A percentile compares a stretch with the other conserved stretches of the same genome.
phyloP scores from a whole-genome alignment of 352 stramenopile species.

The Pythium sp. region DNA sequence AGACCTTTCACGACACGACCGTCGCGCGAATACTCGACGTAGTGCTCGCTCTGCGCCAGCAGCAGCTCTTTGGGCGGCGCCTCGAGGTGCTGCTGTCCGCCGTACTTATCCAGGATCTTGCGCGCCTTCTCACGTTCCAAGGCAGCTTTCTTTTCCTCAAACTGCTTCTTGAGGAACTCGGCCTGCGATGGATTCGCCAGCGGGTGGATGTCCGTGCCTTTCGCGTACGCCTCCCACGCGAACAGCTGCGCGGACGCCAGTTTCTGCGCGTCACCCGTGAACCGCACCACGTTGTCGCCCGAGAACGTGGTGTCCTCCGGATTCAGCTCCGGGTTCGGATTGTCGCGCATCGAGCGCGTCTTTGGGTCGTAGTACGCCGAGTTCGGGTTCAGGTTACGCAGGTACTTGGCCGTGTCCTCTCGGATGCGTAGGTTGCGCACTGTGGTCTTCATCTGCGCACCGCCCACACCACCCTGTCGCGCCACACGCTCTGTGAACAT shows the following conservation, averaged over 20 bases:
- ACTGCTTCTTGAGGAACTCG: slow-evolving; percentile 96
- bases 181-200: slow-evolving; percentile 96
- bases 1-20: slow-evolving; percentile 85
- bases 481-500: slow-evolving; percentile 94
- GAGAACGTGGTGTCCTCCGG: slow-evolving; percentile 92
- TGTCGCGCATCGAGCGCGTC: slow-evolving; percentile 97
- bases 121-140: slow-evolving; percentile 65
- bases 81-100: slow-evolving; percentile 90
- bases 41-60: slow-evolving; percentile 88
- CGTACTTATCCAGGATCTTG: slow-evolving; percentile 96
- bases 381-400: slow-evolving; percentile 98
- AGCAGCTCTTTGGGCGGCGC: slow-evolving; percentile 77
- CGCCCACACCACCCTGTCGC: slow-evolving; percentile 94
- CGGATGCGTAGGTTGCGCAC: slow-evolving; percentile 98
- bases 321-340: slow-evolving; percentile 95
- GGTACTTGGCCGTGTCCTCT: slow-evolving; percentile 99
- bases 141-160: slow-evolving; percentile 70
- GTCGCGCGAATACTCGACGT: slow-evolving; percentile 93
- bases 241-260: slow-evolving; percentile 95
- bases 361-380: slow-evolving; percentile 99
- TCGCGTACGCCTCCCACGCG: slow-evolving; percentile 92
- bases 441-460: slow-evolving; percentile 97
- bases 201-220: slow-evolving; percentile 92
- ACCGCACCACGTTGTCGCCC: slow-evolving; percentile 95
- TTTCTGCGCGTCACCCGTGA: slow-evolving; percentile 91